Evolutionary conservation across 345 rosid species (phyloP), one percentile per base, ranked within the genome.

Genomic region (Microcos paniculata): DNA sequence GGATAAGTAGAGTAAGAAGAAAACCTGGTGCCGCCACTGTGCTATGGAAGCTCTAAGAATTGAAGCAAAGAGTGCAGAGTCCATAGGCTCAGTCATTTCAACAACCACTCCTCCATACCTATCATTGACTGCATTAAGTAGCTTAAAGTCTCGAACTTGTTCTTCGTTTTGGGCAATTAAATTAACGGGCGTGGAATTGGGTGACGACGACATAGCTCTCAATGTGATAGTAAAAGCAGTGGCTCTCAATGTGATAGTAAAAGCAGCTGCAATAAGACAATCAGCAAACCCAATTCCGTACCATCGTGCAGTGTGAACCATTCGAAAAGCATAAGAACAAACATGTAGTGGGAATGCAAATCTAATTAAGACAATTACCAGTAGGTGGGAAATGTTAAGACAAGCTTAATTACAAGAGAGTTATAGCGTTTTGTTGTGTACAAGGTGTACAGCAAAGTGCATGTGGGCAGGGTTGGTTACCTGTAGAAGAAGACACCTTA

Each of bases 11-110:
- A 40, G 14, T n/a, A 48, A 74, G 19, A 42, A 69, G 18, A 65
- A 68, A 48, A 91, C 98, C 98, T 88, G 93, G 62, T 84, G 86
- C 72, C 84, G 83, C 99, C 99, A 95, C 51, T 67, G 73, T 28
- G 84, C 57, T 53, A 93, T 77, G 38, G 94, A 91, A 52, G 90
- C 81, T 76, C 80, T 81, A 40, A 95, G 96, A 81, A 83, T 61
- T 0, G 86, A 66, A 10, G 88, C 80, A 87, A 95, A 93, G 73
- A 77, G 65, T 51, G 63, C 71, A 30, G 89, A 77, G 57, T 90
- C 89, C 87, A 91, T 84, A 43, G 88, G 87, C 46, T 85, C 87
- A 14, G 59, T 86, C 80, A 95, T 70, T 62, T 90, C 93, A 21
- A 89, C 84, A 40, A 87, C 74, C 13, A 93, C 94, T 31, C 99